These are phyloP conservation scores for Asterophora lycoperdoides DNA, from an alignment of 768 basidiomycete species.

Conservation along the genomic window DNA sequence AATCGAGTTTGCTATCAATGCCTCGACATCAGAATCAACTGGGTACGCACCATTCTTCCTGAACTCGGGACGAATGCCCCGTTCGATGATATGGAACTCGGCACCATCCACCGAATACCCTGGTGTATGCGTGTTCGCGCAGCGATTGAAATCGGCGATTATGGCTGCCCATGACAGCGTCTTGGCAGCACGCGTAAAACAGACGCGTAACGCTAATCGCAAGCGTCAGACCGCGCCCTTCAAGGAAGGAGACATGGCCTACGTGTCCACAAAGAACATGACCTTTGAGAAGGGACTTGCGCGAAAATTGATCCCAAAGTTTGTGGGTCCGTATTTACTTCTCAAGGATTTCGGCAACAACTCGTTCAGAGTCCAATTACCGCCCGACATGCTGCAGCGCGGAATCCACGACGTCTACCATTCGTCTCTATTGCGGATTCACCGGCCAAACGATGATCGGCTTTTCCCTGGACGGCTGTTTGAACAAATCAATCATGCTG, in stretches of 20 bases:
- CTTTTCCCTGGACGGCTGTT: constrained; percentile 22
- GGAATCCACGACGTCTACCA: too few species aligned
- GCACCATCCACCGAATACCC: constrained; percentile 10
- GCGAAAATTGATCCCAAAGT: neutral
- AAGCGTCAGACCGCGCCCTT: constrained; percentile 1
- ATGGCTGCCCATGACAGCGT: constrained; percentile 28
- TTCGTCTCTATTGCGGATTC: constrained; percentile 20
- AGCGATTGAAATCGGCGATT: constrained; percentile 16
- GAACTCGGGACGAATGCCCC: constrained; percentile 17
- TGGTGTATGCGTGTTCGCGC: constrained; percentile 23
- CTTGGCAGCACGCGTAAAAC: constrained; percentile 16
- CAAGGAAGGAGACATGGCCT: neutral
- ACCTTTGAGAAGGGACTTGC: neutral
- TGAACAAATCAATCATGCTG: neutral
- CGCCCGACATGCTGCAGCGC: constrained; percentile 5
- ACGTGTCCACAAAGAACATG: too few species aligned
- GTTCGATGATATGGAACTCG: constrained; percentile 17
- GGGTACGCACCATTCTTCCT: too few species aligned
- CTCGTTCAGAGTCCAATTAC: constrained; percentile 18
- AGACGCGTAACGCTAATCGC: constrained; percentile 21
- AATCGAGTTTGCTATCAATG: too few species aligned
- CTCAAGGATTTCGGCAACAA: neutral
- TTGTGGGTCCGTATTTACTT: neutral
- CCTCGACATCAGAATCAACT: constrained; percentile 27
- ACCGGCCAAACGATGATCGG: constrained; percentile 22